Evolutionary conservation across 768 basidiomycete genomes (phyloP), one percentile per base, ranked within the genome.

Genomic region (Trametes maxima): DNA sequence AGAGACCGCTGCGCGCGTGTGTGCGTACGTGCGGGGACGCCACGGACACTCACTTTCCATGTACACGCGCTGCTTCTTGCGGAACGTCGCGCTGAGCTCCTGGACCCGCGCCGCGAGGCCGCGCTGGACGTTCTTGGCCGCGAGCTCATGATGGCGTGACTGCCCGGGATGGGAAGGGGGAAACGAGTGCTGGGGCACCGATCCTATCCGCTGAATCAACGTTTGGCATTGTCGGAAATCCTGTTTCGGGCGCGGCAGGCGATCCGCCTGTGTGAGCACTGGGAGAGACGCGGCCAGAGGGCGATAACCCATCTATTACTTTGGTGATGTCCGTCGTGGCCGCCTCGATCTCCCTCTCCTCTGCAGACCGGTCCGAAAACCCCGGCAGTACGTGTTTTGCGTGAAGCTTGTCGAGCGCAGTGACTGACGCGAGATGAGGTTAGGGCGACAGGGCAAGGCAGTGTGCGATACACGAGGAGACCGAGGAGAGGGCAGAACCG

Each of bases 31-130:
- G 47, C 46, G n/a, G 46, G 19, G 54, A 17, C 17, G 39, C 37
- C 45, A 47, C 53, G 37, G 65, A 64, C 25, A 83, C 95, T 76
- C 73, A 96, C 97, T 95, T 77, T 97, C 91, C 91, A 99, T 91
- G 75, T 98, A 98, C 35, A 96, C 91, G 61, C 94, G 88, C 76
- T 99, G 97, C 79, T 96, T 98, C 81, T 97, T 98, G 64, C 97
- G 85, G 72, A 99, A 98, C 13, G 87, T 80, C 21, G 89, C 90
- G 68, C 94, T 95, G 54, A 95, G 80, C 68, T 94, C 93, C 77
- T 98, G 97, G 13, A 98, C 86, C 74, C 94, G 94, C 39, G 92
- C 94, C n/a, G 97, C 97, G 54, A 99, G 85, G 21, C 88, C 95
- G 43, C 94, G 86, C 74, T 98, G 97, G 21, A 98, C 92, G 73